These are phyloP conservation scores for Ceratonia siliqua DNA, from an alignment of 306 rosid species.

Conservation along the genomic window DNA sequence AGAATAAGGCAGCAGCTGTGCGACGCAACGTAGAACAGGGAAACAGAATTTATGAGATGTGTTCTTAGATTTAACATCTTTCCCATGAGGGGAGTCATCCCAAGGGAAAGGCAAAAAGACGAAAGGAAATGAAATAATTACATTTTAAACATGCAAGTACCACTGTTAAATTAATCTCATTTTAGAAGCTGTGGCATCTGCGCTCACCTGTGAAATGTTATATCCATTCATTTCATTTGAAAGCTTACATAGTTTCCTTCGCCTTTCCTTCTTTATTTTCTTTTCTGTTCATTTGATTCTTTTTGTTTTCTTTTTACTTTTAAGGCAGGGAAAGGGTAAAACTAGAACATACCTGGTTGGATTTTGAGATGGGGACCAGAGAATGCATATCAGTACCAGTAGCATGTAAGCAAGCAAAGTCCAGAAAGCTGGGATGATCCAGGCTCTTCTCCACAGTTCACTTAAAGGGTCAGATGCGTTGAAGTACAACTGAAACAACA, in stretches of 20 bases:
- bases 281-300: too few species aligned
- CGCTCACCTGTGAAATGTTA: not conserved
- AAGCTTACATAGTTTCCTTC: not conserved
- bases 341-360: too few species aligned
- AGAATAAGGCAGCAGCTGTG: not conserved
- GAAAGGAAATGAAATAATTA: not conserved
- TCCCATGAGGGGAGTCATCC: not conserved
- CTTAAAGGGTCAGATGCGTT: slow-evolving; percentile 74
- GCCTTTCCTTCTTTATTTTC: too few species aligned
- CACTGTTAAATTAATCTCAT: not conserved
- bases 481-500: slow-evolving; percentile 69
- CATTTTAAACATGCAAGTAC: not conserved
- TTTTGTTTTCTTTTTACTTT: too few species aligned
- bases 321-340: too few species aligned
- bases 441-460: slow-evolving; percentile 71
- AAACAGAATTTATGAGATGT: not conserved
- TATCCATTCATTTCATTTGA: not conserved
- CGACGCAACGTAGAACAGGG: not conserved
- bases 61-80: not conserved
- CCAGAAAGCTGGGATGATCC: slow-evolving; percentile 84
- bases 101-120: not conserved
- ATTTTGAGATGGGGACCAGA: slow-evolving; percentile 74
- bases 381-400: slow-evolving; percentile 60
- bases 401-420: slow-evolving; percentile 60
- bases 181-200: not conserved